Evolutionary conservation across 305 asterid species (phyloP), one percentile per base, ranked within the genome.

Genomic region (Ilex paraguariensis): DNA sequence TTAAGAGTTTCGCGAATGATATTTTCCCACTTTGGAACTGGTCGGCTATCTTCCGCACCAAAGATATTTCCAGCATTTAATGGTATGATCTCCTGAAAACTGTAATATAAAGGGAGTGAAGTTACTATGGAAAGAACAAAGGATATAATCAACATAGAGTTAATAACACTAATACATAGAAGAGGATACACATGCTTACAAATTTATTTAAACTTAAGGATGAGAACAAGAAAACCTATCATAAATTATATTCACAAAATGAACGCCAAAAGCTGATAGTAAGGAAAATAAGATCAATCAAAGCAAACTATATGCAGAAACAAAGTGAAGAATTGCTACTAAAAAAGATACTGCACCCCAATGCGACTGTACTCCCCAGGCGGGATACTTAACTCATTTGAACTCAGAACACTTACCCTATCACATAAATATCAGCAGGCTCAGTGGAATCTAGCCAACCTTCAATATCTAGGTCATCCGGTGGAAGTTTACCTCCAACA

Each of bases 11-110:
- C 87, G 5, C 98, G 98, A 55, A 94, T 91, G 66, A 88, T 67
- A 64, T 81, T 74, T 73, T 94, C 98, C 99, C 99, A 94, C 77
- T 81, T 84, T 61, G 87, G 36, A 73, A 87, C 90, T 31, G 98
- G 96, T 11, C 91, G 88, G 70, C 59, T 83, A 69, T 91, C 98
- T 75, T 94, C 98, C 65, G 97, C 84, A 44, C 98, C 97, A 69
- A 94, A 87, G 64, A 94, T 81, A 66, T 91, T 91, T 10, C 96
- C 97, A 68, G 99, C 96, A 81, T 88, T 94, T 69, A 94, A 77
- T 51, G 97, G 97, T 58, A 94, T 88, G 64, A 94, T 78, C 87
- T 94, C 99, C 88, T 94, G 99, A 74, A 94, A 79, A 61, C 99
- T 94, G 74, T 49, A 65, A 46, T 7, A 7, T 7, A 0, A 65